Base-by-base conservation (phyloP, 441 rosid species). In the Croton laevigatus region DNA sequence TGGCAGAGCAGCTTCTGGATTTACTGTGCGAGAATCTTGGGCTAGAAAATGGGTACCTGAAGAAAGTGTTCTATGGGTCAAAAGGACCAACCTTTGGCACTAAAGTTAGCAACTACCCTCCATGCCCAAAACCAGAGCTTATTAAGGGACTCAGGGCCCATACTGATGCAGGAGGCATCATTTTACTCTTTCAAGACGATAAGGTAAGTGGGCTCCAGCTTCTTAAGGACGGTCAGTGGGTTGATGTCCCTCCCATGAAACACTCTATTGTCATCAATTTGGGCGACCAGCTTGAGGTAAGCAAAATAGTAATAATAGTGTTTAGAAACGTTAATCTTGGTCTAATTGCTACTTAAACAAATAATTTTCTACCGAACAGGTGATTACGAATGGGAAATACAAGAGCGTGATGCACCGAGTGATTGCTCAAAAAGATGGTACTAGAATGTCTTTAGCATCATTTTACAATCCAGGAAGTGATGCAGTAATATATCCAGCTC, bases 181-280 rank as follows among this genome's bases (percentile, higher is more conserved):
- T 94, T 69, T 70, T 94, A 65, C 87, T 91, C 19, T 87, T 94
- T 73, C 98, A 94, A 70, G 98, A 94, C 22, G 91, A 89, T 51
- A 80, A 78, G 68, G 97, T 94, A 62, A 85, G 97, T 38, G 98
- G 98, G 70, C 97, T 94, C 60, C 98, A 94, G 86, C 91, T 94
- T 16, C 89, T 94, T n/a, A 94, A 94, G 74, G 91, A 91, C 51
- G 98, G 86, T 1, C 55, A 85, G 9, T 94, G 98, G 98, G 55
- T 91, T 37, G 97, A 86, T 66, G 98, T 91, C n/a, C 98, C 98
- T 1, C 97, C 97, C 0, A 77, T 91, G 86, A 89, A 83, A 73
- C 98, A 94, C 76, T 90, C 97, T 76, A 85, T 94, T 48, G 98
- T 94, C n/a, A 48, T 94, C 72, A 94, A 94, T 82, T 93, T 94